Evolutionary conservation across 2,329 filamentous ascomycete genomes (phyloP), one percentile per base, ranked within the genome.

Genomic region (Cryphonectria parasitica): DNA sequence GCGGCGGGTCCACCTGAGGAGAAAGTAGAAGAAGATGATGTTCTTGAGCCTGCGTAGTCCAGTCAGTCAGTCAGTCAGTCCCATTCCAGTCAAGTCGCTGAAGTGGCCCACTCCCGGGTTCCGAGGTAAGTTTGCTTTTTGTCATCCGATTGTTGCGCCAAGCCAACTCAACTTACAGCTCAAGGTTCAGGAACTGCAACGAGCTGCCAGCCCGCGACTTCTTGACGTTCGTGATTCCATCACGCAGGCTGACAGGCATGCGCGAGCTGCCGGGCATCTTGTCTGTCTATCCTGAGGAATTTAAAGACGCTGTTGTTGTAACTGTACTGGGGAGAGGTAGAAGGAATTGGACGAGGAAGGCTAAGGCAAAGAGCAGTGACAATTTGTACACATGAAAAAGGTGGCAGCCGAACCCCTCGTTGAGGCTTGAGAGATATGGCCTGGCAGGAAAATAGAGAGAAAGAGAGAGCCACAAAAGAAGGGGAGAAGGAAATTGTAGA

Each of bases 11-110:
- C 94, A 92, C 78, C 95, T 91, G 64, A 97, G 84, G 72, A 98
- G 80, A 83, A 98, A 98, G 76, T 97, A 88, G 78, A 95, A 86
- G 81, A 98, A 97, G 76, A 98, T 85, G 71, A 98, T 85, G 79
- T 98, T 97, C 68, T 93, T 92, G 73, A 97, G 78, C 72, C 93
- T 95, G 74, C 34, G 15, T 13, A 25, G 45, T 13, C 15, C 10
- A 11, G 7, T 22, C 28, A 25, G 63, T 64, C 41, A 69, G 70
- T 39, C 45, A 52, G 28, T 17, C 15, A 43, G 31, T 13, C 36
- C 45, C 22, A 43, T 31, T 13, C 36, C 43, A 58, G 39, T n/a
- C 22, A 39, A 5, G n/a, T n/a, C 36, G n/a, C 41, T 4, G 10
- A 49, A 49, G 19, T 49, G 61, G 15, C 61, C 36, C 61, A 17